phyloP scores from a whole-genome alignment of 345 rosid genomes.

The Eucalyptus sp. region DNA sequence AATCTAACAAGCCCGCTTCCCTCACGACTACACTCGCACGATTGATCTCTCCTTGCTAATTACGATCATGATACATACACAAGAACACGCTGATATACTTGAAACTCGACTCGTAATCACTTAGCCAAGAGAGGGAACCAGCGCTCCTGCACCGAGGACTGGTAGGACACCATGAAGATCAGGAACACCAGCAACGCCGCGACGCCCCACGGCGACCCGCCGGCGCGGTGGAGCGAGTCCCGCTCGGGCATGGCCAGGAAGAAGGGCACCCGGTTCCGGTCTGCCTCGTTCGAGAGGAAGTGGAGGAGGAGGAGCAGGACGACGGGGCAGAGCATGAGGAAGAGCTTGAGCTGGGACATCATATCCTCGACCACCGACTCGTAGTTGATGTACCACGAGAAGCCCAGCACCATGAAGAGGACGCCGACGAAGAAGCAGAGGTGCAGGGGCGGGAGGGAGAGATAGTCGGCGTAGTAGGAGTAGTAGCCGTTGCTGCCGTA shows the following conservation, averaged over 20 bases:
- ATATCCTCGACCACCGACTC: not conserved
- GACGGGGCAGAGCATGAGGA: not conserved
- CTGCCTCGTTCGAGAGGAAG: not conserved
- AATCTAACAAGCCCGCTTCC: not conserved
- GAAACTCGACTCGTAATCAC: not conserved
- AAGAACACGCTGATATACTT: not conserved
- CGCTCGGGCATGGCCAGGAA: not conserved
- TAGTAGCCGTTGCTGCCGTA: not conserved
- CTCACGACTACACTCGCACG: not conserved
- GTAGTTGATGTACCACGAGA: slow-evolving; percentile 4
- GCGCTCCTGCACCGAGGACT: slow-evolving; percentile 21
- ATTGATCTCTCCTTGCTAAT: not conserved
- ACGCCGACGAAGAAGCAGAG: not conserved
- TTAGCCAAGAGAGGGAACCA: slow-evolving; percentile 21
- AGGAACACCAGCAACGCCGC: slow-evolving; percentile 18
- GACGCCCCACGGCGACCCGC: slow-evolving; percentile 22
- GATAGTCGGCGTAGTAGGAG: not conserved
- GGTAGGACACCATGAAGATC: slow-evolving; percentile 16
- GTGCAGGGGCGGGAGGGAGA: not conserved
- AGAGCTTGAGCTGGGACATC: not conserved
- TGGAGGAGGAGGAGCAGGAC: slow-evolving; percentile 1
- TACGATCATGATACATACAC: not conserved
- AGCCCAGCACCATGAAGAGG: not conserved
- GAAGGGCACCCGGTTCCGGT: not conserved
- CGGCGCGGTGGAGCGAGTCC: slow-evolving; percentile 6